A percentile compares a stretch with the other conserved stretches of the same genome.
Evolutionary conservation across 2,329 filamentous ascomycete genomes (phyloP).

Genomic region (Hypoxylon sp.): DNA sequence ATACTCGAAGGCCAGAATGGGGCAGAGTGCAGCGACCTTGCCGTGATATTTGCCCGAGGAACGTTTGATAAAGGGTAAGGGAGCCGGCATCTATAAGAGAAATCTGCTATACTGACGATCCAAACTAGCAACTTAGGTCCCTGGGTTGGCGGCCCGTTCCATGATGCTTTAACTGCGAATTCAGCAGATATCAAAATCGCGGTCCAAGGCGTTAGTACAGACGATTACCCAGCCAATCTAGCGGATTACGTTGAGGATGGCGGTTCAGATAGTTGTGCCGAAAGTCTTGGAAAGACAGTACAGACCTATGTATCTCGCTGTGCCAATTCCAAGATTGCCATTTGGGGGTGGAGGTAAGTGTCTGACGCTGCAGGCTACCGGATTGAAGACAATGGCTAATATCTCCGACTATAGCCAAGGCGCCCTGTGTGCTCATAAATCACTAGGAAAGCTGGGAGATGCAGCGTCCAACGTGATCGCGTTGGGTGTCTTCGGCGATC

Average conservation of each 20-base stretch:
- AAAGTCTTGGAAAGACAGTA: slow-evolving; percentile 26
- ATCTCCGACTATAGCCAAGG: slow-evolving; percentile 32
- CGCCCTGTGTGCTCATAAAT: slow-evolving; percentile 38
- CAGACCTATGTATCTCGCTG: slow-evolving; percentile 36
- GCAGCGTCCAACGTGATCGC: slow-evolving; percentile 35
- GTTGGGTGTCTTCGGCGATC: slow-evolving; percentile 39
- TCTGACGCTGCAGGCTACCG: not conserved
- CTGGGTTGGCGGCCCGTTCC: slow-evolving; percentile 40
- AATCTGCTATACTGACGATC: slow-evolving; percentile 3
- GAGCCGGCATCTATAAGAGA: not conserved
- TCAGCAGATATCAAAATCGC: slow-evolving; percentile 27
- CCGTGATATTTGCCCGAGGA: slow-evolving; percentile 41
- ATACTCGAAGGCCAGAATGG: slow-evolving; percentile 28
- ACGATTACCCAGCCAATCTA: slow-evolving; percentile 40
- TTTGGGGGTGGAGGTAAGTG: slow-evolving; percentile 42
- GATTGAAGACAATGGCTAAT: not conserved
- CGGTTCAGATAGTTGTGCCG: slow-evolving; percentile 34
- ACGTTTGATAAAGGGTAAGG: slow-evolving; percentile 41
- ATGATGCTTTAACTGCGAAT: slow-evolving; percentile 27
- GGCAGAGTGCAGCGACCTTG: slow-evolving; percentile 37
- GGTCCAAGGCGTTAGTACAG: slow-evolving; percentile 35
- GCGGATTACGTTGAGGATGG: slow-evolving; percentile 39
- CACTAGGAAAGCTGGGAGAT: slow-evolving; percentile 30
- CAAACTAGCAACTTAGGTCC: slow-evolving; percentile 35
- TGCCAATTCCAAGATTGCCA: slow-evolving; percentile 28